Evolutionary conservation across 495 filamentous ascomycete genomes (phyloP).

Genomic region (Parmelia sp.): DNA sequence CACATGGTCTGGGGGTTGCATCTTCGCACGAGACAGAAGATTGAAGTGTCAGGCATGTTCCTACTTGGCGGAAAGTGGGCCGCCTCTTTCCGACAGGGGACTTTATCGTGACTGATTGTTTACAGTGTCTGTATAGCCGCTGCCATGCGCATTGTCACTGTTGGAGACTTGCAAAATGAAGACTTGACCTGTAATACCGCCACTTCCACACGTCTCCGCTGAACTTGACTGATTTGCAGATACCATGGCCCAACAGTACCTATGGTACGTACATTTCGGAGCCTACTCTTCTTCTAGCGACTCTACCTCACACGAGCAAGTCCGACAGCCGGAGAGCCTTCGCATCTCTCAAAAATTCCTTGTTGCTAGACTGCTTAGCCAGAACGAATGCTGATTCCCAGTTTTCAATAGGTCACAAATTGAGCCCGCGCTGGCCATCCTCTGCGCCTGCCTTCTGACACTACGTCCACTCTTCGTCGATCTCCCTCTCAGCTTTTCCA

Average conservation of each 20-base stretch:
- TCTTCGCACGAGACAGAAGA: constrained; percentile 25
- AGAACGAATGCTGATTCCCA: too few relatives aligned
- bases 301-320: too few relatives aligned
- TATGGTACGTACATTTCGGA: too few relatives aligned
- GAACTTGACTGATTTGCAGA: neutral
- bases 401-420: too few relatives aligned
- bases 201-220: neutral
- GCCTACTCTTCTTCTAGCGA: too few relatives aligned
- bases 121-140: constrained; percentile 7
- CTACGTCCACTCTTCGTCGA: constrained; percentile 16
- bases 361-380: too few relatives aligned
- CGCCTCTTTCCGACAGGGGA: neutral
- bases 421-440: constrained; percentile 31
- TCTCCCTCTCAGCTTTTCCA: neutral
- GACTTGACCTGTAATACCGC: constrained; percentile 2
- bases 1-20: constrained; percentile 25
- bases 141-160: neutral
- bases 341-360: too few relatives aligned
- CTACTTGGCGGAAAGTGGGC: constrained; percentile 32
- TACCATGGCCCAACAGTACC: neutral
- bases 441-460: constrained; percentile 36
- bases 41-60: constrained; percentile 29
- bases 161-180: neutral
- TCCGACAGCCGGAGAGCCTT: too few relatives aligned
- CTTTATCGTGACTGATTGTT: neutral